These are phyloP conservation scores for Vigna hirtella DNA, from an alignment of 306 rosid species.

Conservation along the genomic window DNA sequence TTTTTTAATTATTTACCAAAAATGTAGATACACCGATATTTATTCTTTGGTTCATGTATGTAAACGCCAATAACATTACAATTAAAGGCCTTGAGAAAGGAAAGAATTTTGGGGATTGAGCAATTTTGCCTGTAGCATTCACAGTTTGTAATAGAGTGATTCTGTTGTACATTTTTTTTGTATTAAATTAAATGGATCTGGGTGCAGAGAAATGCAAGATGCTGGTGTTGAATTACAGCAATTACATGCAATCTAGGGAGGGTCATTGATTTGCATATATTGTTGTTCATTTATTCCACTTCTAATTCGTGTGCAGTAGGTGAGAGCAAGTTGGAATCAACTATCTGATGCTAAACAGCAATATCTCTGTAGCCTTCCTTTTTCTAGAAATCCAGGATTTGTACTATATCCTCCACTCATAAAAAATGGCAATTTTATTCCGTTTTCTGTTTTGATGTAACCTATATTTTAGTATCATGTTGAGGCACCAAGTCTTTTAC, in stretches of 20 bases:
- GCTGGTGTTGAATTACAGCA: constrained; percentile 2
- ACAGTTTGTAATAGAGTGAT: neutral
- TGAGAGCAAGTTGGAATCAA: constrained; percentile 3
- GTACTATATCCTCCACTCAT: neutral
- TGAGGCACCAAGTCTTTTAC: neutral
- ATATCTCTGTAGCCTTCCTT: neutral
- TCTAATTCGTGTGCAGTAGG: constrained; percentile 17
- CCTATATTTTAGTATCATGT: neutral
- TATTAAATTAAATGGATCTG: constrained; percentile 21
- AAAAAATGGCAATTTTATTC: neutral
- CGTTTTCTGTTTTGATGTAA: neutral
- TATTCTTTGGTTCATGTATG: constrained; percentile 53
- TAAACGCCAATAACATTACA: constrained; percentile 41
- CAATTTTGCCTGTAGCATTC: constrained; percentile 20
- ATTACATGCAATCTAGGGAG: constrained; percentile 17
- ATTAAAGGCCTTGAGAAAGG: constrained; percentile 35
- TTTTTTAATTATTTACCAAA: constrained; percentile 39
- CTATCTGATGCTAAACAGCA: neutral
- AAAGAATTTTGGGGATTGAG: constrained; percentile 33
- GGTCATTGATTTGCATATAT: neutral
- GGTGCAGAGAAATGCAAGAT: constrained; percentile 5
- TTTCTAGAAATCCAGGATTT: neutral
- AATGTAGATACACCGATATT: constrained; percentile 34
- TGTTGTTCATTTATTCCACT: neutral
- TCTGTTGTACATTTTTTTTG: neutral